Evolutionary conservation across 75 land plant species (phyloP), one percentile per base, ranked within the genome.

Genomic region (Pinus albicaulis): DNA sequence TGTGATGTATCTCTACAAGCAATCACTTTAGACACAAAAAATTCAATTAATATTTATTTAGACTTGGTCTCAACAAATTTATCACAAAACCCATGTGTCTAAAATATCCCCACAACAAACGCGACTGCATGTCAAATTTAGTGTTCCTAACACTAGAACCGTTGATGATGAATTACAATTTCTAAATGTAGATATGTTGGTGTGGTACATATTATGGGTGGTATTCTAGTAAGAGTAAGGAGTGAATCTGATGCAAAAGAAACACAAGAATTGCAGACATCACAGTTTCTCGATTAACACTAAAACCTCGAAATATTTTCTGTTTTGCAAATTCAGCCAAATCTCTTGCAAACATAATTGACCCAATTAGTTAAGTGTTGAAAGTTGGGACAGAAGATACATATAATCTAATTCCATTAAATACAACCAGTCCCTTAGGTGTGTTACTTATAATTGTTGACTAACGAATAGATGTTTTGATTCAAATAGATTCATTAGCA

Each of bases 121-220:
- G 31, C 52, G 20, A 7, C 23, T 36, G 22, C 52, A 20, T 68
- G 71, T 68, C 20, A 68, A 52, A 41, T 68, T 38, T 38, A 38
- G 22, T 68, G 48, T 19, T 68, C 71, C 71, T 68, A 41, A 68
- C 59, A 76, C 74, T 76, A 85, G 68, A 31, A 82, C 79, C 0
- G 80, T 68, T 12, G 78, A 59, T 11, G 87, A 89, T 80, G 97
- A 94, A 73, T 53, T 88, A 52, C 83, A 84, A 73, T 89, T 80
- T 71, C 73, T 94, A 82, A 80, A 74, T n/a, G 73, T 52, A 89
- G 81, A 56, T 92, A 89, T 55, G 87, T 87, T 1, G 94, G 94
- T 19, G 89, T 95, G 26, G 96, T 95, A 22, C 95, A 95, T 71
- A 89, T 95, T 16, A 76, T 95, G 20, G 98, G 98, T 16, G 92